Conservation (phyloP, 768 basidiomycete genomes). For the Omphalotus guepiniiformis region DNA sequence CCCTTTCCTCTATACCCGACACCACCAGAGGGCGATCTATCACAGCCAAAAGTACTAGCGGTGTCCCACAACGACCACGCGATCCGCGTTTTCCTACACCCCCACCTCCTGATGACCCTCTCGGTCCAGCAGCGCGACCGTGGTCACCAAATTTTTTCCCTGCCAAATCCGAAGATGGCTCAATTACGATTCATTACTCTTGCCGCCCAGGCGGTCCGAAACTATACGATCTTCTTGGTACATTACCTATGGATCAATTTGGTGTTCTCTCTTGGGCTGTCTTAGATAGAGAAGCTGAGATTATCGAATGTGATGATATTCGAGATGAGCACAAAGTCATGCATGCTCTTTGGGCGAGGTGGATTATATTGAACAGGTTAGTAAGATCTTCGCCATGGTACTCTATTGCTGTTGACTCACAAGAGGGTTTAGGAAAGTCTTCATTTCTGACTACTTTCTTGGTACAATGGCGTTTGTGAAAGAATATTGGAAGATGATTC, state of each 20-base stretch:
- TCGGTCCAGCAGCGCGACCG: slow-evolving; percentile 46
- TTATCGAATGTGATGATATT: slow-evolving; percentile 68
- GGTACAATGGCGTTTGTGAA: slow-evolving; percentile 54
- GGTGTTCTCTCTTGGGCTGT: slow-evolving; percentile 69
- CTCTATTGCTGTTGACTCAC: slow-evolving; percentile 1
- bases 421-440: slow-evolving; percentile 54
- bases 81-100: slow-evolving; percentile 28
- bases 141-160: slow-evolving; percentile 61
- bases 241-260: slow-evolving; percentile 54
- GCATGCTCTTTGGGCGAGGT: slow-evolving; percentile 71
- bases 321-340: slow-evolving; percentile 77
- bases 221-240: slow-evolving; percentile 60
- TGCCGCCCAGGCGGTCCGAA: slow-evolving; percentile 64
- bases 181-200: slow-evolving; percentile 48
- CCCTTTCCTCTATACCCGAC: background rate
- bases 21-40: background rate
- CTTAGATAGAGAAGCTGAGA: slow-evolving; percentile 69
- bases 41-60: background rate
- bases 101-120: slow-evolving; percentile 37
- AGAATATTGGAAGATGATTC: slow-evolving; percentile 63
- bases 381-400: slow-evolving; percentile 6
- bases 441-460: slow-evolving; percentile 50
- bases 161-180: slow-evolving; percentile 41
- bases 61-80: background rate
- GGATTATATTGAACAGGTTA: slow-evolving; percentile 64